Conservation (phyloP, 805 yeast genomes). For the Candida jianshihensis region DNA sequence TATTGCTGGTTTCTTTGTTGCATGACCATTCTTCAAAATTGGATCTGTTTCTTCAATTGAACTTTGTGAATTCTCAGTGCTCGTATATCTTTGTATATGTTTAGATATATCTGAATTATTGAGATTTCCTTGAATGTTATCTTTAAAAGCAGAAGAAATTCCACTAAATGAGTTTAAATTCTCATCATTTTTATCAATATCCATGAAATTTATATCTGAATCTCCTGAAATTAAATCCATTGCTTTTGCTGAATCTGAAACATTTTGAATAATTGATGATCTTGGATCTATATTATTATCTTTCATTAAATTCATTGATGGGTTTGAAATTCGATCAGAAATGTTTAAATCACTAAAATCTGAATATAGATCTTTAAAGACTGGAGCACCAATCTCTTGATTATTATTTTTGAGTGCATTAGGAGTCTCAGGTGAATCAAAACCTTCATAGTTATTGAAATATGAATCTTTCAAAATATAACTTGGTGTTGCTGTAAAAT, state of each 20-base stretch:
- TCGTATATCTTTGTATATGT: too few species aligned
- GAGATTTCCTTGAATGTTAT: too few species aligned
- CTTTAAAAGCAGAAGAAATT: background rate
- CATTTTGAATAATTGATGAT: too few species aligned
- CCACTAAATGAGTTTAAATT: background rate
- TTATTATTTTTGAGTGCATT: constrained; percentile 11
- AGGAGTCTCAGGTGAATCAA: constrained; percentile 24
- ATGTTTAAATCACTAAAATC: constrained; percentile 2
- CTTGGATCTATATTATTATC: too few species aligned
- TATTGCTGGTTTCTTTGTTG: constrained; percentile 26
- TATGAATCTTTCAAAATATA: too few species aligned
- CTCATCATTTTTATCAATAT: background rate
- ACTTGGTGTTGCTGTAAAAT: too few species aligned
- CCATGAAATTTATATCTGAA: constrained; percentile 3
- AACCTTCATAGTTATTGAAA: constrained; percentile 14
- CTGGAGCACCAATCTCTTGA: constrained; percentile 4
- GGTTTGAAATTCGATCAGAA: background rate
- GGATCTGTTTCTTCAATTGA: background rate
- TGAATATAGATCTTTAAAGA: constrained; percentile 7
- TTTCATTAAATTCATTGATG: too few species aligned
- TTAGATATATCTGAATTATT: too few species aligned
- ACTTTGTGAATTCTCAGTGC: background rate
- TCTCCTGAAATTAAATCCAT: constrained; percentile 5
- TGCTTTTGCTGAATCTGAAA: constrained; percentile 5
- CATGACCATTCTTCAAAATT: background rate